phyloP scores from a whole-genome alignment of 1,139 yeast species.

The Wickerhamomyces sp. region DNA sequence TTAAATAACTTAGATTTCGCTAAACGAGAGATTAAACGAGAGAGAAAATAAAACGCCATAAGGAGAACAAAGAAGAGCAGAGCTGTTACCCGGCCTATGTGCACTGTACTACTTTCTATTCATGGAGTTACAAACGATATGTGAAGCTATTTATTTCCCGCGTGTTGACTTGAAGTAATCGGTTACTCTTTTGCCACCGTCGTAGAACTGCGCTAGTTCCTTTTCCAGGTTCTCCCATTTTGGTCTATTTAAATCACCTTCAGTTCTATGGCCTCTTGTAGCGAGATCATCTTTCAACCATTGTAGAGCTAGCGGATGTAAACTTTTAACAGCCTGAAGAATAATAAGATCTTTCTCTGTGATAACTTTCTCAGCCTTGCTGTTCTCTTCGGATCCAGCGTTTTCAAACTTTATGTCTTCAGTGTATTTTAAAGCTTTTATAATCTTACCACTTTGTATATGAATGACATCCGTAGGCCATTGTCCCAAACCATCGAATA shows the following conservation, averaged over 20 bases:
- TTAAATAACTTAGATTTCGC: no score
- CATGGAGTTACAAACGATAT: no score
- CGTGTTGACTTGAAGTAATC: slow-evolving; percentile 47
- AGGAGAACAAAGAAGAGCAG: no score
- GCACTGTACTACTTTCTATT: not conserved
- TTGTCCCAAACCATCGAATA: slow-evolving; percentile 83
- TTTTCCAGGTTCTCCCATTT: slow-evolving; percentile 41
- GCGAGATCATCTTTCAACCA: slow-evolving; percentile 53
- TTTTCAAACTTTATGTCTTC: slow-evolving; percentile 29
- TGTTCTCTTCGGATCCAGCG: slow-evolving; percentile 10
- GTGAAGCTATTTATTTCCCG: slow-evolving; percentile 25
- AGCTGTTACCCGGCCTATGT: no score
- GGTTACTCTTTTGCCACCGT: slow-evolving; percentile 42
- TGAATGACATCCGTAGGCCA: slow-evolving; percentile 92
- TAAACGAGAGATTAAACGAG: no score
- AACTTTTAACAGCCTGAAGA: slow-evolving; percentile 44
- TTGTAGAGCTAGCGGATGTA: slow-evolving; percentile 65
- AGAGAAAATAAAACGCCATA: no score
- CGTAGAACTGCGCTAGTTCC: slow-evolving; percentile 37
- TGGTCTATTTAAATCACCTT: slow-evolving; percentile 36
- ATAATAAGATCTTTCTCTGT: slow-evolving; percentile 22
- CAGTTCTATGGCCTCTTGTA: slow-evolving; percentile 43
- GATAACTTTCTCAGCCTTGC: slow-evolving; percentile 1
- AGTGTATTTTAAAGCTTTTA: slow-evolving; percentile 27
- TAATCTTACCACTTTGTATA: slow-evolving; percentile 59